Conservation (phyloP, 2,329 filamentous ascomycete species). For the Acrodontium crateriforme region DNA sequence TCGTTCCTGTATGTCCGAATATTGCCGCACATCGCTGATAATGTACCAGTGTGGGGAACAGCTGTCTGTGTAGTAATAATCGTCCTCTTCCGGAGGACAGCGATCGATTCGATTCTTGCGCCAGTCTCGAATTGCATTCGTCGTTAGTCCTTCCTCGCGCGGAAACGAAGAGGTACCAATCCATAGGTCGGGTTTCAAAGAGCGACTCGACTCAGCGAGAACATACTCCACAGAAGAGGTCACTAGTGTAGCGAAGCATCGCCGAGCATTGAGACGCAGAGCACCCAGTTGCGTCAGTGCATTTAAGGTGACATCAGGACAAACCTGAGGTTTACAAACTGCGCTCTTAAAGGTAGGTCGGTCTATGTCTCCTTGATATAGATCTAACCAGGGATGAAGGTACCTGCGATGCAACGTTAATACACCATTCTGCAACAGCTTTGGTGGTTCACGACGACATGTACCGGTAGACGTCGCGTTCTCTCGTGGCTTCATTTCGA, state of each 20-base stretch:
- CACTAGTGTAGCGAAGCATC: constrained; percentile 38
- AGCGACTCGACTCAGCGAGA: constrained; percentile 14
- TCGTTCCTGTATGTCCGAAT: constrained; percentile 3
- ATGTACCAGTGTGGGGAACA: constrained; percentile 11
- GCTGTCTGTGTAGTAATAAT: constrained; percentile 13
- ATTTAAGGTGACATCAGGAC: constrained; percentile 32
- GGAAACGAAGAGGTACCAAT: constrained; percentile 9
- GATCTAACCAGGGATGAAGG: no score
- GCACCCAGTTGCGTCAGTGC: constrained; percentile 37
- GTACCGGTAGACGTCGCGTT: no score
- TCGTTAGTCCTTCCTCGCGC: no score
- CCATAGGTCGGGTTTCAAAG: constrained; percentile 20
- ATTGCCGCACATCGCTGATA: constrained; percentile 11
- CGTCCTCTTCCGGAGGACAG: constrained; percentile 3
- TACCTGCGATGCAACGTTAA: no score
- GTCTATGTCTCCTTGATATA: no score
- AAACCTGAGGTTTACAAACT: no score
- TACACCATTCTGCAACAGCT: no score
- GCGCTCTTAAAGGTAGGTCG: no score
- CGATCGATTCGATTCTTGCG: constrained; percentile 14
- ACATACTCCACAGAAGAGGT: constrained; percentile 34
- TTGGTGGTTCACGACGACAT: no score
- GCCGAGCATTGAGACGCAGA: constrained; percentile 33
- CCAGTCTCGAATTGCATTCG: no score
- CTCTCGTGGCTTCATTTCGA: no score